phyloP scores from a whole-genome alignment of 345 rosid genomes.

The Theobroma cacao region DNA sequence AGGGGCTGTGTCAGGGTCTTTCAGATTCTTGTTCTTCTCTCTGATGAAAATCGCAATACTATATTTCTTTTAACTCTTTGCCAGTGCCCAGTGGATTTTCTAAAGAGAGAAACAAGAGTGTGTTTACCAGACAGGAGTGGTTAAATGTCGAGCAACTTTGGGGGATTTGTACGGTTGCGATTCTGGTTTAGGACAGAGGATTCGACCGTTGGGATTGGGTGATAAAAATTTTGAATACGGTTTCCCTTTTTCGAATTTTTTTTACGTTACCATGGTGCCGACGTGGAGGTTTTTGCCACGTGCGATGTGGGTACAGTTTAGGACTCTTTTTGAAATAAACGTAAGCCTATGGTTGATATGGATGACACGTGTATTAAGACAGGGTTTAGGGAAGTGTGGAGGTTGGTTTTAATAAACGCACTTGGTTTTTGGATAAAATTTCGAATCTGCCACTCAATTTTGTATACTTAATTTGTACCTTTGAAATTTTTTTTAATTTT shows the following conservation, averaged over 20 bases:
- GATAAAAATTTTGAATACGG: conserved; percentile 37
- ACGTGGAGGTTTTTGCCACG: conserved; percentile 39
- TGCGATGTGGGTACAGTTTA: conserved; percentile 11
- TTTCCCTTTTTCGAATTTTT: conserved; percentile 10
- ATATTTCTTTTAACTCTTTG: neutral
- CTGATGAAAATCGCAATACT: neutral
- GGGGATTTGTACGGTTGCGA: conserved; percentile 41
- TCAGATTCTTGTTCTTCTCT: conserved; percentile 19
- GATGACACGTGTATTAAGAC: conserved; percentile 15
- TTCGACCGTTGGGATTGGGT: conserved; percentile 53
- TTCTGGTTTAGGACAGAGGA: conserved; percentile 5
- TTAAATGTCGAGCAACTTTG: conserved; percentile 24
- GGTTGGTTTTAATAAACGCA: neutral
- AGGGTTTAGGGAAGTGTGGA: neutral
- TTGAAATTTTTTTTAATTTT: neutral
- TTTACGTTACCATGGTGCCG: conserved; percentile 17
- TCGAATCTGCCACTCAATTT: neutral
- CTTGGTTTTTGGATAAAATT: neutral
- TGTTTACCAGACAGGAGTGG: neutral
- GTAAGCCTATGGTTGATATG: neutral
- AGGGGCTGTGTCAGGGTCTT: conserved; percentile 50
- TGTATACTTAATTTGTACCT: neutral
- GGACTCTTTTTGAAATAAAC: neutral
- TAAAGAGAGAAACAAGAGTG: conserved; percentile 6
- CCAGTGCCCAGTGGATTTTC: neutral